Evolutionary conservation across 495 filamentous ascomycete genomes (phyloP).

Genomic region (Xylaria venustula): DNA sequence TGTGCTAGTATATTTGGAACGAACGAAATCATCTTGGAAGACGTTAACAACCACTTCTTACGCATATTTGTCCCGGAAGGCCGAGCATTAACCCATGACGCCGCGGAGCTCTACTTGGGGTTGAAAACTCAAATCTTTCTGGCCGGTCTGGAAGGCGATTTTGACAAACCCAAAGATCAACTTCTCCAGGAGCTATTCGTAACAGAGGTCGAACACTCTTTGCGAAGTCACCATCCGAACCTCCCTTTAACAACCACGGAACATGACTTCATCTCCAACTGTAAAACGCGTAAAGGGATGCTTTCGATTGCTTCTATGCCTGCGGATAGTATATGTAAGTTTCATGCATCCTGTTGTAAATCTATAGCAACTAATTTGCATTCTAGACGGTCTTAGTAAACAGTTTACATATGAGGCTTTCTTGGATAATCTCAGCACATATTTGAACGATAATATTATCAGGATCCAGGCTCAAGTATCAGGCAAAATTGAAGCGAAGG

Average conservation of each 20-base stretch:
- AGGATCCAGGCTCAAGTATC: conserved; percentile 54
- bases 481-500: conserved; percentile 39
- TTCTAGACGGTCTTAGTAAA: conserved; percentile 57
- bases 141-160: conserved; percentile 57
- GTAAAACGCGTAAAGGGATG: conserved; percentile 63
- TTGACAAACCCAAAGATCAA: conserved; percentile 62
- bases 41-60: conserved; percentile 81
- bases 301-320: conserved; percentile 63
- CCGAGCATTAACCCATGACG: conserved; percentile 66
- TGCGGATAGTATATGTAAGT: conserved; percentile 55
- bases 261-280: conserved; percentile 66
- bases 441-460: conserved; percentile 73
- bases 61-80: conserved; percentile 80
- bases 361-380: conserved; percentile 21
- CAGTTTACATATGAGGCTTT: conserved; percentile 84
- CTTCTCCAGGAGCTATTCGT: conserved; percentile 76
- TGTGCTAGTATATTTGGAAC: conserved; percentile 79
- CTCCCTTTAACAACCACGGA: conserved; percentile 67
- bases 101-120: conserved; percentile 71
- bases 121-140: conserved; percentile 87
- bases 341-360: neutral
- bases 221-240: conserved; percentile 65
- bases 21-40: conserved; percentile 77
- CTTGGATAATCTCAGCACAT: conserved; percentile 66
- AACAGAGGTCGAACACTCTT: conserved; percentile 58